Conservation (phyloP, 192 early-diverging fungal species). For the Entomortierella lignicola region DNA sequence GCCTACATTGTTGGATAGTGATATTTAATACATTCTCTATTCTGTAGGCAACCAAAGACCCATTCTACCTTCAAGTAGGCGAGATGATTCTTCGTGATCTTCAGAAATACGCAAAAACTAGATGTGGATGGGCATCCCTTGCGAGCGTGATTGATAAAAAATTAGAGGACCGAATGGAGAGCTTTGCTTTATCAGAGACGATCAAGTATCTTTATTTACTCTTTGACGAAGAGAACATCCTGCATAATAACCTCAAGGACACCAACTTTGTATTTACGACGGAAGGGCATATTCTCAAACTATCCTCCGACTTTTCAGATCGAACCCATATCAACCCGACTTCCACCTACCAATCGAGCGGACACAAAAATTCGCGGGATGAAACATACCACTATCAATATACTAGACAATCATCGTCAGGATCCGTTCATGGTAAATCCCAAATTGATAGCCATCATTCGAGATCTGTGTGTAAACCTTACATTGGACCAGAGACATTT, state of each 20-base stretch:
- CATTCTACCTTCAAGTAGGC: constrained; percentile 91
- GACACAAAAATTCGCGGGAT: not conserved
- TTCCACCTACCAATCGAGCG: not conserved
- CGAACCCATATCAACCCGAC: not conserved
- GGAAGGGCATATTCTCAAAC: constrained; percentile 51
- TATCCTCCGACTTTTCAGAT: constrained; percentile 21
- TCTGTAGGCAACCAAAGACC: constrained; percentile 82
- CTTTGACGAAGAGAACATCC: constrained; percentile 79
- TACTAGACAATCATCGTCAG: not conserved
- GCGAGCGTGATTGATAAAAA: constrained; percentile 69
- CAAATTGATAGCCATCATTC: not conserved
- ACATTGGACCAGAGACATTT: constrained; percentile 32
- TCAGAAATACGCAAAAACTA: constrained; percentile 70
- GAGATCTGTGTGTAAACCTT: constrained; percentile 25
- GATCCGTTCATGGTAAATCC: not conserved
- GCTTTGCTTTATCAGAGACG: constrained; percentile 93
- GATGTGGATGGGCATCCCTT: constrained; percentile 87
- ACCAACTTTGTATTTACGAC: constrained; percentile 92
- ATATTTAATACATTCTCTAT: constrained; percentile 1
- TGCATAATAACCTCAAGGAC: constrained; percentile 83
- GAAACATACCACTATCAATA: not conserved
- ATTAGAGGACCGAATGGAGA: constrained; percentile 92
- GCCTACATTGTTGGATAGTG: not conserved
- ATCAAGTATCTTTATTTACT: constrained; percentile 98
- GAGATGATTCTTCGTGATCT: constrained; percentile 89